Percentiles rank a stretch among this genome's conserved stretches.
These are phyloP conservation scores for Ogataea neopini DNA, from an alignment of 805 yeast genomes.

Conservation along the genomic window DNA sequence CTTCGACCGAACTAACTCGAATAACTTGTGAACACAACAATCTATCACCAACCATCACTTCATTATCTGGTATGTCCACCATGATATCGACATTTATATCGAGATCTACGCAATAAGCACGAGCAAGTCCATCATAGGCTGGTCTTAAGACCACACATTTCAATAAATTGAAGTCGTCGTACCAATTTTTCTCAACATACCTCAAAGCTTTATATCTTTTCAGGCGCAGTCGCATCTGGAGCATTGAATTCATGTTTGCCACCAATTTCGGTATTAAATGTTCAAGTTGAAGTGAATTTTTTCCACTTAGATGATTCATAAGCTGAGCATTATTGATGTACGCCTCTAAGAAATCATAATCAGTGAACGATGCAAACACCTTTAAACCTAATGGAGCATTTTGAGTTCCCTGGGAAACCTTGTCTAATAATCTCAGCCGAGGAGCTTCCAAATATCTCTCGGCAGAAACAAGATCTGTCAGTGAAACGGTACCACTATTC, in stretches of 20 bases:
- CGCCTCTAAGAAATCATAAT: slow-evolving; percentile 27
- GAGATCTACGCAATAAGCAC: slow-evolving; percentile 49
- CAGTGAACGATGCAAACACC: slow-evolving; percentile 31
- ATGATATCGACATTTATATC: slow-evolving; percentile 48
- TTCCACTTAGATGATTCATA: slow-evolving; percentile 38
- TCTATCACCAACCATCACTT: slow-evolving; percentile 44
- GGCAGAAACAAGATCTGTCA: slow-evolving; percentile 27
- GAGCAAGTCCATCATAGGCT: slow-evolving; percentile 32
- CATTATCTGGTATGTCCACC: slow-evolving; percentile 23
- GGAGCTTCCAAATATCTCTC: slow-evolving; percentile 21
- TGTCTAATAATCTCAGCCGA: slow-evolving; percentile 22
- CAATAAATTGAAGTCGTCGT: slow-evolving; percentile 28
- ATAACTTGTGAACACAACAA: slow-evolving; percentile 47
- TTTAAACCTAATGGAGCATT: slow-evolving; percentile 31
- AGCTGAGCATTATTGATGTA: slow-evolving; percentile 34
- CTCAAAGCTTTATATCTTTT: slow-evolving; percentile 20
- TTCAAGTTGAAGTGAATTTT: slow-evolving; percentile 20
- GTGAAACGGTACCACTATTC: slow-evolving; percentile 20
- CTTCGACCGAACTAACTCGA: slow-evolving; percentile 41
- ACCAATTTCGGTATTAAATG: slow-evolving; percentile 9
- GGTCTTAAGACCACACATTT: slow-evolving; percentile 47
- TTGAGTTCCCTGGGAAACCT: slow-evolving; percentile 24
- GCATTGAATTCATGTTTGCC: slow-evolving; percentile 26
- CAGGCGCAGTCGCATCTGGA: slow-evolving; percentile 26
- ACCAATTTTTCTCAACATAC: slow-evolving; percentile 9